phyloP scores from a whole-genome alignment of 2,329 filamentous ascomycete species.

The Coleophoma cylindrospora region DNA sequence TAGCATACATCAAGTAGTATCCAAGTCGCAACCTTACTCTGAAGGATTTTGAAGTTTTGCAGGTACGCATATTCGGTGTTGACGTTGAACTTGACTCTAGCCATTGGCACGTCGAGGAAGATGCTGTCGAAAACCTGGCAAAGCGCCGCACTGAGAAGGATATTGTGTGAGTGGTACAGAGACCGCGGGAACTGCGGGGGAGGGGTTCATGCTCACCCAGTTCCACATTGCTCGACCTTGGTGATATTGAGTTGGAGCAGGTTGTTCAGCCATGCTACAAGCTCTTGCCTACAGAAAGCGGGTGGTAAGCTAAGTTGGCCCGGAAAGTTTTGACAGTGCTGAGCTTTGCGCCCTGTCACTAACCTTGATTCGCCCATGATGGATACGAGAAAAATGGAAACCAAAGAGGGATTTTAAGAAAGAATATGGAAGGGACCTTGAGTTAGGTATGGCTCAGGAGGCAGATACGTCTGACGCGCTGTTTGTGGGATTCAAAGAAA shows the following conservation, averaged over 20 bases:
- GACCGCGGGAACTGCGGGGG: constrained; percentile 26
- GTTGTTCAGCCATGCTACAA: constrained; percentile 95
- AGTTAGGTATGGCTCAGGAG: neutral
- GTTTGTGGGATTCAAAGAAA: neutral
- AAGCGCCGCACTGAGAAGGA: constrained; percentile 68
- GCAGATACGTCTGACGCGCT: neutral
- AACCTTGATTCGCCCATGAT: constrained; percentile 29
- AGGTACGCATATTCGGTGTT: constrained; percentile 96
- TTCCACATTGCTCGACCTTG: constrained; percentile 98
- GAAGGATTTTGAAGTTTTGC: constrained; percentile 96
- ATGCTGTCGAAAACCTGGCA: constrained; percentile 99
- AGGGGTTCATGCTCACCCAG: constrained; percentile 61
- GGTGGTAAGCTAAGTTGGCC: constrained; percentile 11
- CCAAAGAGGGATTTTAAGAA: neutral
- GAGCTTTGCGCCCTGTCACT: constrained; percentile 13
- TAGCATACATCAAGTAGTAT: neutral
- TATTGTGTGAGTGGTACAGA: constrained; percentile 18
- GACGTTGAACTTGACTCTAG: constrained; percentile 95
- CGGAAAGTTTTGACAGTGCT: neutral
- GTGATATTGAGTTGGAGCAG: constrained; percentile 96
- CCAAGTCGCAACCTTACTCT: constrained; percentile 53
- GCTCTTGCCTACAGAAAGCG: constrained; percentile 69
- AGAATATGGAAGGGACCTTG: neutral
- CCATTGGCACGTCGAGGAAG: constrained; percentile 92
- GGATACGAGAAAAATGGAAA: neutral